Percentiles rank a stretch among this genome's conserved stretches.
These are phyloP conservation scores for Globisporangium yorkense DNA, from an alignment of 352 stramenopile species.

Conservation along the genomic window DNA sequence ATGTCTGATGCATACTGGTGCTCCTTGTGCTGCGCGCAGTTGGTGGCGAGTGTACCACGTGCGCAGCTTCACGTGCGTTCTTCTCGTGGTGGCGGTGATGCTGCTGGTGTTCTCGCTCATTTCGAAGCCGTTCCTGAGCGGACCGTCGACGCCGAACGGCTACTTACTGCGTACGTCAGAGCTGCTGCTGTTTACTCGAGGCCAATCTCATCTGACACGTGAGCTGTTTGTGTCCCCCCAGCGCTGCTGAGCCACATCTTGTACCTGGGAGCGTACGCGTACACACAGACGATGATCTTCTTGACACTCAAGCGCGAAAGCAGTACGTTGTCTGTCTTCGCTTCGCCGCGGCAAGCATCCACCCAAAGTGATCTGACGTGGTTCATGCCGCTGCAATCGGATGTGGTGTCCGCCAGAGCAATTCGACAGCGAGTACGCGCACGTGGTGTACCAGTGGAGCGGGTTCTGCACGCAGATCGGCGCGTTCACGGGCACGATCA, in stretches of 20 bases:
- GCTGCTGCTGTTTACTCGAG: too few relatives aligned
- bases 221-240: constrained; percentile 1
- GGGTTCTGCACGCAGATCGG: constrained; percentile 60
- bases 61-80: constrained; percentile 20
- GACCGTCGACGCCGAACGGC: constrained; percentile 19
- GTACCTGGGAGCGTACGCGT: constrained; percentile 55
- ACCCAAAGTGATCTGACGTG: too few relatives aligned
- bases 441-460: constrained; percentile 64
- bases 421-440: constrained; percentile 25
- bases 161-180: constrained; percentile 44
- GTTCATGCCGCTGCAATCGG: too few relatives aligned
- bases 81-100: constrained; percentile 41
- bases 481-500: constrained; percentile 44
- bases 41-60: constrained; percentile 49
- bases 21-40: constrained; percentile 13
- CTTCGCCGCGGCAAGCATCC: too few relatives aligned
- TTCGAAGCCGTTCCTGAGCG: constrained; percentile 32
- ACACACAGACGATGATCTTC: constrained; percentile 76
- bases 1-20: neutral
- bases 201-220: too few relatives aligned
- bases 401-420: constrained; percentile 15
- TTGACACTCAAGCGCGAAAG: constrained; percentile 53
- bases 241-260: constrained; percentile 38
- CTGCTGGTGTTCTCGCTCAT: constrained; percentile 42
- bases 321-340: constrained; percentile 13